Evolutionary conservation across 257 asterid species (phyloP).

Genomic region (Lavandula angustifolia): DNA sequence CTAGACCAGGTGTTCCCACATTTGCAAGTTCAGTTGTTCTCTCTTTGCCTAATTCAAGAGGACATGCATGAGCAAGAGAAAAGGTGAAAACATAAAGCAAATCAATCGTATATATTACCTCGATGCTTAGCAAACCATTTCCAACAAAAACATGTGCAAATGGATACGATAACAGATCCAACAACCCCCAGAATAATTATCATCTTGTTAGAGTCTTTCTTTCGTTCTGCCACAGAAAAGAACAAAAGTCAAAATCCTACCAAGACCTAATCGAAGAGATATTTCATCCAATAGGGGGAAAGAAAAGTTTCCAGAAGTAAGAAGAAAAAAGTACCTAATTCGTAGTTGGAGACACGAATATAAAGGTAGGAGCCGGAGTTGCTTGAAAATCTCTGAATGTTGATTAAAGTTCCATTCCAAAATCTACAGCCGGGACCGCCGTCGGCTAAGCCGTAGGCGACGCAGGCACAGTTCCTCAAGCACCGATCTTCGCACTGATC

Average conservation of each 20-base stretch:
- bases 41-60: conserved; percentile 25
- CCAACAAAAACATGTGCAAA: conserved; percentile 29
- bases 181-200: conserved; percentile 21
- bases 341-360: conserved; percentile 42
- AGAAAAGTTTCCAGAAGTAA: too few species aligned
- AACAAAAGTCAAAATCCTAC: not conserved
- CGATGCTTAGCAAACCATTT: conserved; percentile 35
- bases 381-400: conserved; percentile 35
- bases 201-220: conserved; percentile 24
- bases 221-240: not conserved
- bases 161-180: conserved; percentile 23
- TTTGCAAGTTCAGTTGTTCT: conserved; percentile 3
- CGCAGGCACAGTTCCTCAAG: conserved; percentile 41
- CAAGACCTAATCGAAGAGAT: not conserved
- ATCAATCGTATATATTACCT: conserved; percentile 31
- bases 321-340: conserved; percentile 36
- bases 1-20: conserved; percentile 5
- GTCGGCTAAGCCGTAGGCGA: conserved; percentile 35
- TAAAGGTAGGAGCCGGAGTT: conserved; percentile 36
- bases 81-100: too few species aligned
- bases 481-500: conserved; percentile 38
- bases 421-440: conserved; percentile 50
- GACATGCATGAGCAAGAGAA: conserved; percentile 9
- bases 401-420: conserved; percentile 41
- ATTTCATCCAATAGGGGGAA: too few species aligned